Conservation (phyloP, 306 rosid genomes). For the Malus sylvestris region DNA sequence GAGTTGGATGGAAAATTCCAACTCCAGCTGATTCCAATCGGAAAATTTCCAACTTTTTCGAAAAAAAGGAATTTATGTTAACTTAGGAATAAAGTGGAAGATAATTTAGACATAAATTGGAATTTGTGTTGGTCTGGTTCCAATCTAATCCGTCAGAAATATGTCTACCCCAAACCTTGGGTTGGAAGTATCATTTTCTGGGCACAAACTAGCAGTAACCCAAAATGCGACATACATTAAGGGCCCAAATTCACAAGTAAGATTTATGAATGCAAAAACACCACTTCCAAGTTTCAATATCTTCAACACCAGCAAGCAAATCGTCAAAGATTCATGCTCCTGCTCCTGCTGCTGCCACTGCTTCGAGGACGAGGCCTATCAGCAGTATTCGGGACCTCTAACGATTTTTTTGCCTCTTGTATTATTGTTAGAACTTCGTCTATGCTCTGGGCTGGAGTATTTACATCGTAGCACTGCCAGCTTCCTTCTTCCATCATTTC, state of each 20-base stretch:
- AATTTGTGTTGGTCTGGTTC: no score
- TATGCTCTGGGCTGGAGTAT: constrained; percentile 48
- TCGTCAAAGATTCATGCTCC: constrained; percentile 60
- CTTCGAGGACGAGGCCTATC: constrained; percentile 26
- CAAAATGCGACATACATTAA: neutral
- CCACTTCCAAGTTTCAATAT: constrained; percentile 39
- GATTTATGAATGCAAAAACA: constrained; percentile 47
- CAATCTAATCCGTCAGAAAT: no score
- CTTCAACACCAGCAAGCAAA: constrained; percentile 38
- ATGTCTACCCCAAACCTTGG: no score
- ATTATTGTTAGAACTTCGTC: constrained; percentile 65
- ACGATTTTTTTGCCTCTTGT: constrained; percentile 46
- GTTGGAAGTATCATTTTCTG: no score
- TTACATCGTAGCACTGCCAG: constrained; percentile 53
- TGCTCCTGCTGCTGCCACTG: constrained; percentile 21
- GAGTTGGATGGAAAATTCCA: no score
- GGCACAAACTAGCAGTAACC: no score
- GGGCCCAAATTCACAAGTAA: constrained; percentile 20
- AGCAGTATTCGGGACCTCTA: constrained; percentile 8
- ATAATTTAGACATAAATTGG: no score
- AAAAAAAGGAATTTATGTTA: no score
- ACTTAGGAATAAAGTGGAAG: no score
- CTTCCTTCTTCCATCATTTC: constrained; percentile 66
- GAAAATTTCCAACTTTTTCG: no score
- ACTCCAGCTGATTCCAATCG: no score